Base-by-base conservation (phyloP, 164 flowering plant species). In the Brasenia schreberi region DNA sequence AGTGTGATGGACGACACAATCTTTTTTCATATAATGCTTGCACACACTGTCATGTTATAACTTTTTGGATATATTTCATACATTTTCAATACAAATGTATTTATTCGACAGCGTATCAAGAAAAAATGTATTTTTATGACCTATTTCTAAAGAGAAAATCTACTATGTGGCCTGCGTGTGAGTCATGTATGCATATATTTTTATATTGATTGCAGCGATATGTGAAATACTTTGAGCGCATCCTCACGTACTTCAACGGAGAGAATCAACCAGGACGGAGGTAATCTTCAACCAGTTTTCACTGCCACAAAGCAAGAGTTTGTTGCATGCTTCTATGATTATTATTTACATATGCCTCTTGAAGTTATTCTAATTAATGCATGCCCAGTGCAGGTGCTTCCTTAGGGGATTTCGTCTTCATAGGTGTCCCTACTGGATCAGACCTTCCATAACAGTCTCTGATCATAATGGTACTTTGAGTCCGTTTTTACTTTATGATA, bases 391-490 rank as follows among this genome's bases (percentile, higher is more conserved):
- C 78, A 94, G 99, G 86, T 91, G 96, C 84, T 86, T 91, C 92
- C 97, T 94, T 69, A 82, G 96, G 75, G 99, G 99, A 52, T 87
- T 94, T 72, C 91, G 99, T 70, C 95, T 94, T 76, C 99, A 85
- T 74, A 78, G 90, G 71, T 94, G 99, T 74, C 97, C 97, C 56
- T 94, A 89, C 67, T 94, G 99, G 99, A 85, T 94, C 70, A 85
- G 97, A 79, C 99, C 99, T 52, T 77, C 90, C 62, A 88, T 94
- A 62, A 85, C 96, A 42, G 84, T 94, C 64, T 91, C 87, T 66
- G 81, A 94, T 78, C 97, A 91, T 79, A 89, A 88, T 80, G 96
- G 99, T 90, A 71, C 64, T 5, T 49, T 14, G 10, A 9, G 16
- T 49, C 10, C 16, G 10, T 49, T 49, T 49, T 49, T 49, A 9